Evolutionary conservation across 352 stramenopile species (phyloP).

Genomic region (Phytophthora boehmeriae): DNA sequence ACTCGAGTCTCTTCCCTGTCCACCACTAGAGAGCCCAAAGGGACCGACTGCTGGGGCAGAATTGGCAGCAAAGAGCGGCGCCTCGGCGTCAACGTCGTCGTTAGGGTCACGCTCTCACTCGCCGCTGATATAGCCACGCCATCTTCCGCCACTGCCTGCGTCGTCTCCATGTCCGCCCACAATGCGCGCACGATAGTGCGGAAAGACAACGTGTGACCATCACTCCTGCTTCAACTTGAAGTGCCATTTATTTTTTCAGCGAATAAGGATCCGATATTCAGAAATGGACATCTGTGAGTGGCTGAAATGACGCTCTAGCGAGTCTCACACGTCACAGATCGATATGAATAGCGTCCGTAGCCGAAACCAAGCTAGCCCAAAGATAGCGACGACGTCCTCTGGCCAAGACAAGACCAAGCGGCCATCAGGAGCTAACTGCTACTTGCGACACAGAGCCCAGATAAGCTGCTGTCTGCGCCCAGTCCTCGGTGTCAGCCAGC

Average conservation of each 20-base stretch:
- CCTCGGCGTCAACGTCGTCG: not conserved
- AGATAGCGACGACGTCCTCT: constrained; percentile 19
- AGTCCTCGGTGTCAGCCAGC: constrained; percentile 10
- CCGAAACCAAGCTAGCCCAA: constrained; percentile 20
- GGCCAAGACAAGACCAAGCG: constrained; percentile 23
- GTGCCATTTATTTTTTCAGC: constrained; percentile 23
- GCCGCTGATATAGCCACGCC: not conserved
- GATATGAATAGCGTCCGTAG: constrained; percentile 12
- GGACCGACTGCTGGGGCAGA: constrained; percentile 22
- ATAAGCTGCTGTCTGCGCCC: constrained; percentile 17
- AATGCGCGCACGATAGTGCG: constrained; percentile 7
- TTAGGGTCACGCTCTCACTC: not conserved
- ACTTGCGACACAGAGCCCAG: constrained; percentile 20
- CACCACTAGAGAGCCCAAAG: constrained; percentile 28
- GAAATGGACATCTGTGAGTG: not conserved
- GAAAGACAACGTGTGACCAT: constrained; percentile 8
- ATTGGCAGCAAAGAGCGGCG: constrained; percentile 25
- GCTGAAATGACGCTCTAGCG: not conserved
- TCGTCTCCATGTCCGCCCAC: not conserved
- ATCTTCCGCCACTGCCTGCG: not conserved
- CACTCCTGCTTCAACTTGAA: constrained; percentile 26
- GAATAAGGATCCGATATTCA: constrained; percentile 16
- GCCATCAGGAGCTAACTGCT: constrained; percentile 29
- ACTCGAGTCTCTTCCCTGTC: constrained; percentile 37
- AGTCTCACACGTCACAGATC: not conserved